These are phyloP conservation scores for Solanum sejunctum DNA, from an alignment of 257 asterid genomes.

Conservation along the genomic window DNA sequence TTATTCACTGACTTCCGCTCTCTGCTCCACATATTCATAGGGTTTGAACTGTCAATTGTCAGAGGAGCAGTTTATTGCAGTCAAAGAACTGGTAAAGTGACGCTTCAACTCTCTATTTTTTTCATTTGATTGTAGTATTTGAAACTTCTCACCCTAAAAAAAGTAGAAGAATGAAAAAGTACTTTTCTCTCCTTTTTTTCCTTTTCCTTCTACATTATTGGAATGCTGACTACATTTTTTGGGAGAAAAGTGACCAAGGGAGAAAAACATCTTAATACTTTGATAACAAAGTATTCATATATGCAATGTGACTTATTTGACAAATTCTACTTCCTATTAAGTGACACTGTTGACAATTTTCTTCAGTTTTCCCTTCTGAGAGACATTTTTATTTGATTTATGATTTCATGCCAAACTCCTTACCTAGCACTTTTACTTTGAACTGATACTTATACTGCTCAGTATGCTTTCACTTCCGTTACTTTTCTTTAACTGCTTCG, in stretches of 20 bases:
- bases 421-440: neutral
- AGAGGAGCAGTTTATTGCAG: conserved; percentile 92
- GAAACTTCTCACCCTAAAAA: neutral
- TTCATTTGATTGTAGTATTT: neutral
- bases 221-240: neutral
- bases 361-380: neutral
- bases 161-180: neutral
- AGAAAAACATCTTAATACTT: neutral
- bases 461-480: neutral
- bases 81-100: conserved; percentile 67
- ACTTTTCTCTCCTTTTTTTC: neutral
- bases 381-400: neutral
- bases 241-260: neutral
- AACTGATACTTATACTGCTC: neutral
- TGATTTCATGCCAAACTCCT: neutral
- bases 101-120: conserved; percentile 1
- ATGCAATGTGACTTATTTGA: neutral
- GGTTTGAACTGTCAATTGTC: conserved; percentile 72
- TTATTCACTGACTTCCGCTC: neutral
- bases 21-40: conserved; percentile 8
- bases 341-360: neutral
- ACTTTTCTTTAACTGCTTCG: neutral
- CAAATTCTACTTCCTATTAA: neutral
- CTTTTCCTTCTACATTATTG: neutral
- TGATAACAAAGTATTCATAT: neutral